Base-by-base conservation (phyloP, 2,329 filamentous ascomycete species). In the Fusarium piperis region DNA sequence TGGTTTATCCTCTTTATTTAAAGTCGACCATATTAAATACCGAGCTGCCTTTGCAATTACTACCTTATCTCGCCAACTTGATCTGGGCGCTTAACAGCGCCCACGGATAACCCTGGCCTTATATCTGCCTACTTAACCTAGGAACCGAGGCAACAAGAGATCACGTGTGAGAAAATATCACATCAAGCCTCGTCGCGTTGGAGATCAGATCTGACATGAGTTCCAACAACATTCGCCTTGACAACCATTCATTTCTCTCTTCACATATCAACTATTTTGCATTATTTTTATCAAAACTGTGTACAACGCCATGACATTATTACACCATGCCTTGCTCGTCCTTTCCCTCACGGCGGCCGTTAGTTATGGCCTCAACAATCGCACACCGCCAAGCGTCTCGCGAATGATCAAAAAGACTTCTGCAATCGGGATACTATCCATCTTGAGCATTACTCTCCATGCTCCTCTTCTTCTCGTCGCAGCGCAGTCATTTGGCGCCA, bases 401-500 rank as follows among this genome's bases (percentile, higher is more conserved):
- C 80, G 81, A 39, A 80, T 77, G 74, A 16, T 63, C 10, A 74
- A 67, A 46, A 82, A 82, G 66, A 76, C 79, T 1, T 41, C 64
- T 6, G 77, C 80, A 1, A 81, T 80, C 8, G 67, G 76, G 0
- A 72, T 81, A 4, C 74, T 82, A 9, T 74, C 79, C 3, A 44
- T 68, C 2, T 51, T 76, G 16, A 69, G 72, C 3, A 59, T 59
- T 16, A 41, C 71, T 1, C 63, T 64, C n/a, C 52, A 64, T 13
- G 68, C 67, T 1, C 70, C 76, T 1, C 55, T 46, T 18, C 74
- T 75, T 4, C 71, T 82, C 1, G 61, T 73, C 1, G 64, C 62
- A 0, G 80, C 80, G 1, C 75, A 81, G 12, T 77, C 72, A 0
- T 73, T 81, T 32, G 77, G 79, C 7, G 71, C 80, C 2, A 13